phyloP scores from a whole-genome alignment of 2,329 filamentous ascomycete genomes.

The Neophaeococcomyces mojaviensis region DNA sequence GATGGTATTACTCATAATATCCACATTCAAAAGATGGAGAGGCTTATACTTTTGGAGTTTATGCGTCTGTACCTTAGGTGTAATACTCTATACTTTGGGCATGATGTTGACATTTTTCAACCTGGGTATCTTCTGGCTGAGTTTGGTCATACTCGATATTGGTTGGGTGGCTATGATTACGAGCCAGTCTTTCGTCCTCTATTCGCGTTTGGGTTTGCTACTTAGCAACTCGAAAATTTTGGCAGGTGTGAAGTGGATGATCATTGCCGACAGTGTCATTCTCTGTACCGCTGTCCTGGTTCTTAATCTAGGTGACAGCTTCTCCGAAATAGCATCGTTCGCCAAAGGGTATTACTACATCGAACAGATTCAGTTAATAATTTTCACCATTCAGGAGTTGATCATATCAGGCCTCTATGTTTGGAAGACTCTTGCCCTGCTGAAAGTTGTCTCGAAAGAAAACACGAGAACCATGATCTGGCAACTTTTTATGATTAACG shows the following conservation, averaged over 20 bases:
- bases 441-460: slow-evolving; percentile 38
- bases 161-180: slow-evolving; percentile 43
- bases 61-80: slow-evolving; percentile 36
- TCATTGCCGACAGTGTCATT: slow-evolving; percentile 36
- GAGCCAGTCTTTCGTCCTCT: slow-evolving; percentile 42
- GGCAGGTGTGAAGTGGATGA: slow-evolving; percentile 38
- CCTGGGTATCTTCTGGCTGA: slow-evolving; percentile 27
- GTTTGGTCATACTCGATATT: slow-evolving; percentile 34
- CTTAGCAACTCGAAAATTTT: slow-evolving; percentile 28
- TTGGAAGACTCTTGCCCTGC: slow-evolving; percentile 44
- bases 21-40: slow-evolving; percentile 39
- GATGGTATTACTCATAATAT: slow-evolving; percentile 40
- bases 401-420: slow-evolving; percentile 49
- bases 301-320: slow-evolving; percentile 36
- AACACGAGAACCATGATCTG: slow-evolving; percentile 39
- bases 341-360: slow-evolving; percentile 36
- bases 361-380: slow-evolving; percentile 50
- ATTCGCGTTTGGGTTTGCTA: slow-evolving; percentile 42
- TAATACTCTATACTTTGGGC: slow-evolving; percentile 38
- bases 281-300: slow-evolving; percentile 38
- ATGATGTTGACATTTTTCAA: slow-evolving; percentile 41
- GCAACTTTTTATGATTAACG: slow-evolving; percentile 43
- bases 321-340: slow-evolving; percentile 19
- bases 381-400: slow-evolving; percentile 51
- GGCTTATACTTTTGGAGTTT: slow-evolving; percentile 47